phyloP scores from a whole-genome alignment of 2,329 filamentous ascomycete genomes.

The Ophiocordyceps unilateralis region DNA sequence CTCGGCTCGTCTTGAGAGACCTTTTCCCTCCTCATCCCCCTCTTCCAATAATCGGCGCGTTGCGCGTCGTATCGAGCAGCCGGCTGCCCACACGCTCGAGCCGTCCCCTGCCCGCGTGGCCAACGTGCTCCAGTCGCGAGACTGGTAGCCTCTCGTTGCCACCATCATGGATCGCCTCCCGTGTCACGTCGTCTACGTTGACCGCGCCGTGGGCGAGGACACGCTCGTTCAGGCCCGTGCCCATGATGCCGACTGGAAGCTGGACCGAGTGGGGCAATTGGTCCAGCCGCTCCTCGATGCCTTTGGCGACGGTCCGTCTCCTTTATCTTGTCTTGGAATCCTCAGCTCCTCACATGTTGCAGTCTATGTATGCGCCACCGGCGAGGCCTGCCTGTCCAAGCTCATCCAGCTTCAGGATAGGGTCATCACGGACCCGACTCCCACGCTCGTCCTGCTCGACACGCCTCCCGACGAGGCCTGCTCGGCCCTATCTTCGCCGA shows the following conservation, averaged over 20 bases:
- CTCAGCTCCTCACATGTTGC: slow-evolving; percentile 5
- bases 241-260: slow-evolving; percentile 10
- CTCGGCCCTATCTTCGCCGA: slow-evolving; percentile 12
- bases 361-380: slow-evolving; percentile 39
- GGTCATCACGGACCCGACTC: slow-evolving; percentile 32
- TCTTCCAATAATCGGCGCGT: not conserved
- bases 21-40: not conserved
- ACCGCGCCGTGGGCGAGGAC: slow-evolving; percentile 32
- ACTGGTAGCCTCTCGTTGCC: slow-evolving; percentile 39
- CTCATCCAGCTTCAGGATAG: slow-evolving; percentile 35
- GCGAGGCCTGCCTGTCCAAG: slow-evolving; percentile 33
- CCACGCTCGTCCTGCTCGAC: slow-evolving; percentile 40
- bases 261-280: slow-evolving; percentile 25
- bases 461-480: slow-evolving; percentile 32
- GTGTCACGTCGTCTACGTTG: slow-evolving; percentile 44
- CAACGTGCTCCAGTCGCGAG: slow-evolving; percentile 42
- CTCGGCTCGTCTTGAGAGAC: not conserved
- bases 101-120: slow-evolving; percentile 19
- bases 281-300: slow-evolving; percentile 32
- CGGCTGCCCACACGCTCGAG: too few species aligned
- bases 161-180: slow-evolving; percentile 36
- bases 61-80: not conserved
- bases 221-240: slow-evolving; percentile 18
- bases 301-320: slow-evolving; percentile 33
- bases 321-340: not conserved